phyloP scores from a whole-genome alignment of 2,329 filamentous ascomycete genomes.

The Aspergillus uvarum region DNA sequence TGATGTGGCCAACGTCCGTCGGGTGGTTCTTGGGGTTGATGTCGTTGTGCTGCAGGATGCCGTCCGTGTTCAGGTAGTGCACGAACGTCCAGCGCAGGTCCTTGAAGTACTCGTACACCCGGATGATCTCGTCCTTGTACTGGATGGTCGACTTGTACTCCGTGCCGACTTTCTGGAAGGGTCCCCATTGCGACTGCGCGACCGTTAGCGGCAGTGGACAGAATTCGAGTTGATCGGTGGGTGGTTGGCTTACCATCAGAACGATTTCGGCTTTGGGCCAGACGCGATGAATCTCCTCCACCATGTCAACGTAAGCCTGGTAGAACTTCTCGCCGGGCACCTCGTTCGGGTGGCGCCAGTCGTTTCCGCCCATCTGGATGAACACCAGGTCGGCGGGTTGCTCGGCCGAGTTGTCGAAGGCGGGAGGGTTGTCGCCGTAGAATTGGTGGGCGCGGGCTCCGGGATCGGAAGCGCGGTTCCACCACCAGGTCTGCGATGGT shows the following conservation, averaged over 20 bases:
- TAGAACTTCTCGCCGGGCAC: conserved; percentile 41
- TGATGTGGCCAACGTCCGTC: conserved; percentile 62
- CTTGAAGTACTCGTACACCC: conserved; percentile 55
- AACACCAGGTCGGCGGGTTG: conserved; percentile 42
- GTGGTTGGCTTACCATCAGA: conserved; percentile 32
- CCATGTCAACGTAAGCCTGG: conserved; percentile 43
- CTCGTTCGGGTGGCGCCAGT: conserved; percentile 45
- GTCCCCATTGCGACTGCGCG: conserved; percentile 53
- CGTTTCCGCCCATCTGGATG: conserved; percentile 51
- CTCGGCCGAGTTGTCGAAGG: conserved; percentile 27
- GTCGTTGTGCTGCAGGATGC: conserved; percentile 63
- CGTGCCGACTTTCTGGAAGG: conserved; percentile 54
- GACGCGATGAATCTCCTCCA: conserved; percentile 41
- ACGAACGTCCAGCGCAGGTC: conserved; percentile 50
- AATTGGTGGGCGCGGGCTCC: conserved; percentile 47
- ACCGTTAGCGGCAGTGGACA: too few species aligned
- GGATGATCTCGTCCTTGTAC: conserved; percentile 52
- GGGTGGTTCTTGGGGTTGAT: conserved; percentile 60
- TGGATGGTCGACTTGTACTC: conserved; percentile 50
- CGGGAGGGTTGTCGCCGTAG: conserved; percentile 40
- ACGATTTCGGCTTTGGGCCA: conserved; percentile 47
- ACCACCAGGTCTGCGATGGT: conserved; percentile 49
- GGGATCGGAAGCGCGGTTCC: conserved; percentile 58
- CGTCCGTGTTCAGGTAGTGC: conserved; percentile 62
- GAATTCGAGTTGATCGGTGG: too few species aligned